Percentiles rank a stretch among this genome's conserved stretches.
These are phyloP conservation scores for Mycena olivaceomarginata DNA, from an alignment of 768 basidiomycete genomes.

Conservation along the genomic window DNA sequence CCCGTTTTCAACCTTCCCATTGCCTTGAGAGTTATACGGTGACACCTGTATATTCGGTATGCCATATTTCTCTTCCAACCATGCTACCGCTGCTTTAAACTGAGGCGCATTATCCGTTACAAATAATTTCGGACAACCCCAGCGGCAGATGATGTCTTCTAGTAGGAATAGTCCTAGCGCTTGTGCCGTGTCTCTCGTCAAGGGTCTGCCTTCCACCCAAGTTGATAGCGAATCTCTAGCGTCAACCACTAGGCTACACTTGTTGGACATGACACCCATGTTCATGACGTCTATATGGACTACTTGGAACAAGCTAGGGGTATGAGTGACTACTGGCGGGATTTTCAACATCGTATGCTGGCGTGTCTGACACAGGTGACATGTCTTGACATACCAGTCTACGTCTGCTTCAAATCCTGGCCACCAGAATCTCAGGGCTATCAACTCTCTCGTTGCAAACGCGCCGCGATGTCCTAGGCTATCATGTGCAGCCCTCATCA, in stretches of 20 bases:
- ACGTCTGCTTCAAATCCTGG: no score
- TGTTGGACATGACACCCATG: constrained; percentile 9
- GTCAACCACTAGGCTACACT: neutral
- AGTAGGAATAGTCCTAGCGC: neutral
- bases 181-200: neutral
- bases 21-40: no score
- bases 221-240: no score
- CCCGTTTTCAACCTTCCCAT: no score
- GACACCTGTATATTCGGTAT: neutral
- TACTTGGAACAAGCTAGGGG: constrained; percentile 14
- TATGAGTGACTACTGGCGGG: neutral
- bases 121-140: neutral
- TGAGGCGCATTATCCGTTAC: neutral
- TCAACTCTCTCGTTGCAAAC: no score
- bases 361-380: no score
- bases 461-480: no score
- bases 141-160: neutral
- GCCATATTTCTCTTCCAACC: constrained; percentile 2
- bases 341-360: no score
- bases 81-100: neutral
- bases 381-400: no score
- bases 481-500: no score
- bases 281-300: constrained; percentile 16
- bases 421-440: no score
- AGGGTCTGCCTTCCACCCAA: neutral